phyloP scores from a whole-genome alignment of 1,284 basidiomycete species.

The Ceratobasidium sp. region DNA sequence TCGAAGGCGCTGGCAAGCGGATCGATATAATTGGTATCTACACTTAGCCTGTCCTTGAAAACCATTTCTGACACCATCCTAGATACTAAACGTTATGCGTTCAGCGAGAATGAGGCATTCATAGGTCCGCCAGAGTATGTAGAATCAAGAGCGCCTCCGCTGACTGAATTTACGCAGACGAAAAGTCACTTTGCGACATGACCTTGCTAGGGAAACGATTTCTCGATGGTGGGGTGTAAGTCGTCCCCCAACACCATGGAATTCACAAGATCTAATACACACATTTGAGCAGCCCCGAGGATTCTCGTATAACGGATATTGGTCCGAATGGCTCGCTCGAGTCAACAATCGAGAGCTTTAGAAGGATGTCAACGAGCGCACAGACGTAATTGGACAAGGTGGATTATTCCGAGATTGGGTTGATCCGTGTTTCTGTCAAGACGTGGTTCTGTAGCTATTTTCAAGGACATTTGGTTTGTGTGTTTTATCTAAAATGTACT shows the following conservation, averaged over 20 bases:
- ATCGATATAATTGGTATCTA: slow-evolving; percentile 28
- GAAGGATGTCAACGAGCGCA: not conserved
- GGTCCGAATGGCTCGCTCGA: not conserved
- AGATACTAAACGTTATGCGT: not conserved
- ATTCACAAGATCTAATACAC: not conserved
- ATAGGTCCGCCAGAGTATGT: not conserved
- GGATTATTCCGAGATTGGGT: too few species aligned
- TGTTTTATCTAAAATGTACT: not conserved
- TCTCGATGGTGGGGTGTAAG: slow-evolving; percentile 4
- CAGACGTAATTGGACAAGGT: not conserved
- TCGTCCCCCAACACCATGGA: not conserved
- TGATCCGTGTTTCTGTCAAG: too few species aligned
- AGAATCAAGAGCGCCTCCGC: not conserved
- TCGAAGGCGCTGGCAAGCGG: slow-evolving; percentile 25
- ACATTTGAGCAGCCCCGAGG: not conserved
- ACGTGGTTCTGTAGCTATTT: too few species aligned
- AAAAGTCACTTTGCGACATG: not conserved
- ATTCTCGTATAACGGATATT: not conserved
- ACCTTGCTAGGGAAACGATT: slow-evolving; percentile 10
- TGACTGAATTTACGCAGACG: not conserved
- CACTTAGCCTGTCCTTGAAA: not conserved
- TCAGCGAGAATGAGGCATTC: slow-evolving; percentile 2
- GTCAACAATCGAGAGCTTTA: not conserved
- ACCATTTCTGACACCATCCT: not conserved
- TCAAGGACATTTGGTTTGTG: too few species aligned